Evolutionary conservation across 2,329 filamentous ascomycete species (phyloP), one percentile per base, ranked within the genome.

Genomic region (Lasiodiplodia sp.): DNA sequence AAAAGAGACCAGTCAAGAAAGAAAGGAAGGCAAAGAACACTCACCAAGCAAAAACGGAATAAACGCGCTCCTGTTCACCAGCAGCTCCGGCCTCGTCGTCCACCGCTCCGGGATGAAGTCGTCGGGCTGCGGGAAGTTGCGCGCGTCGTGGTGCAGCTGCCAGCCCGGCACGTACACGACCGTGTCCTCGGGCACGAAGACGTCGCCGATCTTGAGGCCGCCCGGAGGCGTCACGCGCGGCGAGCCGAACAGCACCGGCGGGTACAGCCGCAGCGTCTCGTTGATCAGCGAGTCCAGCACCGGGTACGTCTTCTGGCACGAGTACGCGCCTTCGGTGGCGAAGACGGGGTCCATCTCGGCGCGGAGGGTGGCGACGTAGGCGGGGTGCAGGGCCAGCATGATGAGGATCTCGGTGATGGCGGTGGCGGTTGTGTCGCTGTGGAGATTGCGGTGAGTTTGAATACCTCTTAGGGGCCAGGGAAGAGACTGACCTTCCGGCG

Each of bases 341-440:
- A 73, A 72, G 62, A 81, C 80, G 6, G 72, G 71, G 57, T 78
- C 73, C 64, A 81, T 75, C 67, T 81, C 79, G 8, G 75, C 71
- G 67, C 72, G 74, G 18, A 80, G 68, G 47, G 75, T 75, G 63
- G 75, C 70, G 58, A 83, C 72, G 5, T 75, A 75, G 18, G 70
- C 57, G 3, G 79, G 72, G 71, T 83, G 81, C 28, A 80, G 77
- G 14, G 80, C 74, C 38, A 84, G 78, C 72, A 84, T 83, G 76
- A 82, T 83, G 70, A 84, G 77, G 2, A 76, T 79, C 11, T 79
- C 78, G 31, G 78, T 74, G 72, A 82, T 75, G 23, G 80, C 77
- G 10, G 81, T 83, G 2, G 81, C 82, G 3, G 81, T 83, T 3
- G 82, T 83, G 68, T 84, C 82, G 2, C 78, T 80, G 64, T 23